These are phyloP conservation scores for Chlorella sp. DNA, from an alignment of 139 green algal species.

Conservation along the genomic window DNA sequence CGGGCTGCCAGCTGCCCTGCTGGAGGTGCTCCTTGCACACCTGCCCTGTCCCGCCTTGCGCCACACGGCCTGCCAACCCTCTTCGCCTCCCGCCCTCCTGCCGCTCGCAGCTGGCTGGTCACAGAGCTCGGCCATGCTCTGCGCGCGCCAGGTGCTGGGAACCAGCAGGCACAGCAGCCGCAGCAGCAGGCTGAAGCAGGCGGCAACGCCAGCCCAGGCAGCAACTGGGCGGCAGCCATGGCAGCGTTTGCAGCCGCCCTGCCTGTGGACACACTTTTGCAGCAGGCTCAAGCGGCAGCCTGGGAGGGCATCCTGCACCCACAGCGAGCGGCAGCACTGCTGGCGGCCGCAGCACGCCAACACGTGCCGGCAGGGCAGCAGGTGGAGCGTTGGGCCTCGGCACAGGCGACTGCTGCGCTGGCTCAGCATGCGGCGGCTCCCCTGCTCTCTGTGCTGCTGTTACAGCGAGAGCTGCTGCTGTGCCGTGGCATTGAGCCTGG, in stretches of 20 bases:
- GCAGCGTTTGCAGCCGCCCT: slow-evolving; percentile 21
- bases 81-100: too few relatives aligned
- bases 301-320: background rate
- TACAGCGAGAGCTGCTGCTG: slow-evolving; percentile 3
- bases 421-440: background rate
- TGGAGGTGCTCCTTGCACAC: background rate
- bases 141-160: background rate
- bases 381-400: background rate
- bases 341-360: background rate
- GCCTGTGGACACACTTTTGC: background rate
- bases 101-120: slow-evolving; percentile 4
- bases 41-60: too few relatives aligned
- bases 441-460: slow-evolving; percentile 2
- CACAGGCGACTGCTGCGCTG: slow-evolving; percentile 16
- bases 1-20: too few relatives aligned
- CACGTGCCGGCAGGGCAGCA: background rate
- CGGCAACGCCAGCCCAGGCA: background rate
- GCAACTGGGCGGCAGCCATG: slow-evolving; percentile 10
- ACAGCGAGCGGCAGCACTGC: background rate
- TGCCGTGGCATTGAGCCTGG: background rate
- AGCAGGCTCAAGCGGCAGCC: background rate
- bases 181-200: background rate
- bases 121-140: background rate
- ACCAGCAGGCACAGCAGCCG: background rate
- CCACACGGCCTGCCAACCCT: background rate